Conservation (phyloP, 306 rosid genomes). For the Mucuna pruriens region DNA sequence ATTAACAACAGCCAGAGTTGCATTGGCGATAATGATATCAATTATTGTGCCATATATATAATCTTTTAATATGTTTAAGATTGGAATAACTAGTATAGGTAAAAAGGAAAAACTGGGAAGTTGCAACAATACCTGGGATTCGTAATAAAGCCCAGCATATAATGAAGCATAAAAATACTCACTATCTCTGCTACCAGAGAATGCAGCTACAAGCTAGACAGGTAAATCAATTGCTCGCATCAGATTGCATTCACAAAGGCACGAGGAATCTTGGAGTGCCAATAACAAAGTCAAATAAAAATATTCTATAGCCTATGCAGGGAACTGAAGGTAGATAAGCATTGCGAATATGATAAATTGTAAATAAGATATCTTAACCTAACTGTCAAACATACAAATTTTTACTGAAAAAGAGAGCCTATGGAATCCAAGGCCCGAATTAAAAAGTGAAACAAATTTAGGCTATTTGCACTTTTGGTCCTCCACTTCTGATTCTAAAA, state of each 20-base stretch:
- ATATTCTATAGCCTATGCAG: neutral
- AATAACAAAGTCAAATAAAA: slow-evolving; percentile 17
- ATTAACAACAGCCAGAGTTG: neutral
- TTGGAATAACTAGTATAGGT: neutral
- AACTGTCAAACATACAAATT: neutral
- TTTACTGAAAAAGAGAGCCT: neutral
- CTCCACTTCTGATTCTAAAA: neutral
- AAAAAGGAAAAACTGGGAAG: slow-evolving; percentile 15
- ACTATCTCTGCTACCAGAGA: slow-evolving; percentile 62
- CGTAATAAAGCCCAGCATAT: slow-evolving; percentile 83
- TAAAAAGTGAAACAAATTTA: neutral
- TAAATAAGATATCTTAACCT: slow-evolving; percentile 8
- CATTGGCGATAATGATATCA: slow-evolving; percentile 17
- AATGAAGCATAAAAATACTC: slow-evolving; percentile 81
- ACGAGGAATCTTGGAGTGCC: slow-evolving; percentile 12
- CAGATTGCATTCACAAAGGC: slow-evolving; percentile 35
- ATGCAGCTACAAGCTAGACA: slow-evolving; percentile 77
- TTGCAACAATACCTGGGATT: slow-evolving; percentile 74
- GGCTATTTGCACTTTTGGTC: neutral
- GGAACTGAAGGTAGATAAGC: neutral
- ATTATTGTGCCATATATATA: neutral
- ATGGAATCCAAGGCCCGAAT: neutral
- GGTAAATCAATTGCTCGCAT: slow-evolving; percentile 40
- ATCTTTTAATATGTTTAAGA: neutral
- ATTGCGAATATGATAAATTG: neutral